These are phyloP conservation scores for Candida mattraensis DNA, from an alignment of 805 yeast genomes.

Conservation along the genomic window DNA sequence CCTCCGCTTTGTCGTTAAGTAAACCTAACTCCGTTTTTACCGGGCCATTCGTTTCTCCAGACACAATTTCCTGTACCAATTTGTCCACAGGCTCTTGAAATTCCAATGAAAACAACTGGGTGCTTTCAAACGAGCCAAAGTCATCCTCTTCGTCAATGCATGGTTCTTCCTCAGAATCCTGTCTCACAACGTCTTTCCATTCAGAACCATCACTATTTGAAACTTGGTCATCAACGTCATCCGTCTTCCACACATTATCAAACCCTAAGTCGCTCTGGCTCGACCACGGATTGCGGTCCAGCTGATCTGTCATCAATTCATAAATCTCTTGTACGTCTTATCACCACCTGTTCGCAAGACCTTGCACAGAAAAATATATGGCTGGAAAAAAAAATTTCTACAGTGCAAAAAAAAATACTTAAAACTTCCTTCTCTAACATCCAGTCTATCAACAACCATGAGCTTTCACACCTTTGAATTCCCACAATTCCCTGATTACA, in stretches of 20 bases:
- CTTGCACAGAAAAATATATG: no score
- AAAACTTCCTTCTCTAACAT: no score
- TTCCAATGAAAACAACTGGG: slow-evolving; percentile 2
- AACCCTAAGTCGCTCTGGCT: background rate
- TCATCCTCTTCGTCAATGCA: slow-evolving; percentile 20
- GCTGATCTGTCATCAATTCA: slow-evolving; percentile 1
- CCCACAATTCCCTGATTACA: slow-evolving; percentile 20
- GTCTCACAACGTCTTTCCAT: slow-evolving; percentile 1
- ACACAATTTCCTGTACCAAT: slow-evolving; percentile 8
- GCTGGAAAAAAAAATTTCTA: no score
- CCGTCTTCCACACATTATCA: no score
- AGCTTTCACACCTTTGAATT: slow-evolving; percentile 16
- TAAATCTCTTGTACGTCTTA: background rate
- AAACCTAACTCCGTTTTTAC: no score
- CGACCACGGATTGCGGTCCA: slow-evolving; percentile 20
- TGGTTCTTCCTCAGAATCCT: slow-evolving; percentile 4
- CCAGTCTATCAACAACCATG: slow-evolving; percentile 9
- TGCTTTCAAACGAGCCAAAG: slow-evolving; percentile 28
- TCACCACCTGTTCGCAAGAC: no score
- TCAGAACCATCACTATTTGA: no score
- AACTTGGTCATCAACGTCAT: no score
- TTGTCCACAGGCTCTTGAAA: slow-evolving; percentile 10
- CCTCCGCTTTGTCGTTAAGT: slow-evolving; percentile 10
- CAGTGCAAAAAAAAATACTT: slow-evolving; percentile 1
- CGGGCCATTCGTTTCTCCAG: no score